Evolutionary conservation across 2,329 filamentous ascomycete genomes (phyloP).

Genomic region (Leptographium lundbergii): DNA sequence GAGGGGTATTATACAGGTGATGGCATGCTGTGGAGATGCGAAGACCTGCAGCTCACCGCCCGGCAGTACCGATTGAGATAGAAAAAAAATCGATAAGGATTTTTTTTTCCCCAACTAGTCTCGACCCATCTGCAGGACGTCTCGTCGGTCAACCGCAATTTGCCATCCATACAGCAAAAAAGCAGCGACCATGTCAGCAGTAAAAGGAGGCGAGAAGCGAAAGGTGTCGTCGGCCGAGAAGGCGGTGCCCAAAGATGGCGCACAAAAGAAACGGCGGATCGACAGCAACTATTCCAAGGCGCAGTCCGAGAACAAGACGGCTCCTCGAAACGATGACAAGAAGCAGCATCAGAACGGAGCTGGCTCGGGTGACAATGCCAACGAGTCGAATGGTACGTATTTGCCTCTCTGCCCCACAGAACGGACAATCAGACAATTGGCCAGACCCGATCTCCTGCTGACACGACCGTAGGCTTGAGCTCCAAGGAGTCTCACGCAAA

Average conservation of each 20-base stretch:
- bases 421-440: no score
- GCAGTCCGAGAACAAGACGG: background rate
- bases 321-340: background rate
- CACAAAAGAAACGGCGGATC: slow-evolving; percentile 41
- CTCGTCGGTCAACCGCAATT: background rate
- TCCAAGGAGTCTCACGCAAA: slow-evolving; percentile 84
- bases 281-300: slow-evolving; percentile 24
- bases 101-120: slow-evolving; percentile 4
- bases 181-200: slow-evolving; percentile 32
- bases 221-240: slow-evolving; percentile 37
- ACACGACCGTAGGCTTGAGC: slow-evolving; percentile 33
- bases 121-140: background rate
- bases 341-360: background rate
- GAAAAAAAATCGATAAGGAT: slow-evolving; percentile 3
- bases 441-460: background rate
- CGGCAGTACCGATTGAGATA: slow-evolving; percentile 14
- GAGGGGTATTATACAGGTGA: slow-evolving; percentile 1
- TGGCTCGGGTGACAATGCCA: background rate
- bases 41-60: slow-evolving; percentile 19
- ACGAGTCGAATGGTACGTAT: background rate
- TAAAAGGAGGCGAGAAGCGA: slow-evolving; percentile 40
- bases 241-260: slow-evolving; percentile 26
- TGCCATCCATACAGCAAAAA: background rate
- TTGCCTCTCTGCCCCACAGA: background rate
- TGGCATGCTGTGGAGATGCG: slow-evolving; percentile 1